A percentile compares a stretch with the other conserved stretches of the same genome.
These are phyloP conservation scores for Acarospora socialis DNA, from an alignment of 2,329 filamentous ascomycete species.

Conservation along the genomic window DNA sequence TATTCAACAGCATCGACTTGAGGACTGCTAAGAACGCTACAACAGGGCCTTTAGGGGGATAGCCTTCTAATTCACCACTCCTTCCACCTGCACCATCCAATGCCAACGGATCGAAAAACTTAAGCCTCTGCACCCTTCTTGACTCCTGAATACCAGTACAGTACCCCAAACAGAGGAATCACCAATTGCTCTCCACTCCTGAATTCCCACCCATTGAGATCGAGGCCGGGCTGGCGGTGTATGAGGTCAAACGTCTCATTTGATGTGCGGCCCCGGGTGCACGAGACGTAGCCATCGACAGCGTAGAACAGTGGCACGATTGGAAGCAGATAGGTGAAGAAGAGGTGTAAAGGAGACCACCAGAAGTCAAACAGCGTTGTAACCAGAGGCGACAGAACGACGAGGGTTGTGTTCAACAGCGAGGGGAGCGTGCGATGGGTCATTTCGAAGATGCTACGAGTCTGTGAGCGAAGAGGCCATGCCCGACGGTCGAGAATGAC, in stretches of 20 bases:
- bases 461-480: no score
- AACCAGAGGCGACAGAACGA: constrained; percentile 7
- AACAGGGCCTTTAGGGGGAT: no score
- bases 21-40: no score
- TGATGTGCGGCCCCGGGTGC: constrained; percentile 5
- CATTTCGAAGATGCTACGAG: constrained; percentile 12
- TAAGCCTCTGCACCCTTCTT: no score
- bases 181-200: constrained; percentile 1
- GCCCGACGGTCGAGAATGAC: no score
- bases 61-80: no score
- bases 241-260: not conserved
- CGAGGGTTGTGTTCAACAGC: no score
- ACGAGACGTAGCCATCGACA: constrained; percentile 10
- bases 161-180: not conserved
- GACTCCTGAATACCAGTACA: constrained; percentile 1
- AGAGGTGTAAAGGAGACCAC: constrained; percentile 6
- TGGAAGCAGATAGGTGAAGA: constrained; percentile 9
- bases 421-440: constrained; percentile 7
- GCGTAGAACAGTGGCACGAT: constrained; percentile 8
- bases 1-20: no score
- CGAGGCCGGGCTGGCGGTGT: not conserved
- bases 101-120: no score
- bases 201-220: constrained; percentile 2
- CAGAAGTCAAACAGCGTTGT: constrained; percentile 6
- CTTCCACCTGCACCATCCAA: no score